Evolutionary conservation across 2,329 filamentous ascomycete genomes (phyloP).

Genomic region (Alternaria triticimaculans): DNA sequence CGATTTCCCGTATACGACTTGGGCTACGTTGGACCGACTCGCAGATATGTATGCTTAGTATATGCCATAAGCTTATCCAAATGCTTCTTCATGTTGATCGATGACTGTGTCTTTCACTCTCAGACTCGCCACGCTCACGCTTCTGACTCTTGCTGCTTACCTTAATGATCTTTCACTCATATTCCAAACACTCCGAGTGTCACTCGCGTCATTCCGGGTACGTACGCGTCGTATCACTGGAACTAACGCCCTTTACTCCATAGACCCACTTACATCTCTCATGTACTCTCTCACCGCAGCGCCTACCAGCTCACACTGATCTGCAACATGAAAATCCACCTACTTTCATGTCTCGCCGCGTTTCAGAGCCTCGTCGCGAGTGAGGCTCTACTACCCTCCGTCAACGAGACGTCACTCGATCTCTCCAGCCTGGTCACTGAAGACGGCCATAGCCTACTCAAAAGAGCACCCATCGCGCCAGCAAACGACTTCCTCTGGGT

Average conservation of each 20-base stretch:
- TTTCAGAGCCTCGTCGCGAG: background rate
- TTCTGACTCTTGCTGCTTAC: background rate
- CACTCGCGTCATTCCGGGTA: background rate
- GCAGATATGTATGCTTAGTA: background rate
- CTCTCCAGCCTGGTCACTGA: background rate
- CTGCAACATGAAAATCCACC: background rate
- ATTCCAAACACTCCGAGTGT: background rate
- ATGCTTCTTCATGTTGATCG: fast-evolving
- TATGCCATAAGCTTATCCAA: background rate
- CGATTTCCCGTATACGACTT: background rate
- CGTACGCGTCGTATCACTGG: background rate
- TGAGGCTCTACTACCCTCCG: background rate
- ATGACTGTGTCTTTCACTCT: background rate
- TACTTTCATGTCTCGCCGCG: background rate
- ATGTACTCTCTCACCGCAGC: background rate
- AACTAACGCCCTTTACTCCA: background rate
- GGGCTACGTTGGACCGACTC: background rate
- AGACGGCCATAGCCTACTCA: background rate
- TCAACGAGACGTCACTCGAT: background rate
- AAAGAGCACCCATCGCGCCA: background rate
- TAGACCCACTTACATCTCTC: background rate
- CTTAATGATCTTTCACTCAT: background rate
- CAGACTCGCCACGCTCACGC: background rate
- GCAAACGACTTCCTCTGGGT: background rate
- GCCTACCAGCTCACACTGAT: background rate